Percentiles rank a stretch among this genome's conserved stretches.
Conservation (phyloP, 139 green algal genomes). For the Astrephomene gubernaculifera region DNA sequence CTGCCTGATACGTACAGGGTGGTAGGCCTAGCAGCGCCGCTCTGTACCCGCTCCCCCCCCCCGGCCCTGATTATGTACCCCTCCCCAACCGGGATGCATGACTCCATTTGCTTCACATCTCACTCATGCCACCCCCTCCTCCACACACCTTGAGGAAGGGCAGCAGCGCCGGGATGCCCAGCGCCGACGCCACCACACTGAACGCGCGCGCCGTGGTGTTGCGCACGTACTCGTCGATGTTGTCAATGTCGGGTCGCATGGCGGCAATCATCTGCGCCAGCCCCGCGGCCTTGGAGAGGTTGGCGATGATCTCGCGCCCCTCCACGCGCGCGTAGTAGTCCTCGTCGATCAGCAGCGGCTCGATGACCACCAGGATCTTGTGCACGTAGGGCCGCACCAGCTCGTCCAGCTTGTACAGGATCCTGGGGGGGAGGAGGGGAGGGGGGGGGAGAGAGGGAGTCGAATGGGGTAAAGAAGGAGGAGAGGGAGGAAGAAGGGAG, state of each 20-base stretch:
- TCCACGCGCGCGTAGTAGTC: constrained; percentile 99
- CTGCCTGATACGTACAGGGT: no score
- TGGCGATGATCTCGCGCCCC: constrained; percentile 98
- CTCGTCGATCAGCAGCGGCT: constrained; percentile 99
- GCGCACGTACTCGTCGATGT: constrained; percentile 98
- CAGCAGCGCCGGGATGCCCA: constrained; percentile 97
- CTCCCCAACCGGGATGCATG: no score
- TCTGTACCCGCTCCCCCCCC: no score
- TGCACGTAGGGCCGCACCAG: constrained; percentile 98
- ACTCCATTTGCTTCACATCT: no score
- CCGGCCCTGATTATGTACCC: no score
- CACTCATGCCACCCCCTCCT: no score
- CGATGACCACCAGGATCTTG: constrained; percentile 99
- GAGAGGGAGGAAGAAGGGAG: not conserved
- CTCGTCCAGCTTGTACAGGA: constrained; percentile 99
- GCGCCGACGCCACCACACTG: constrained; percentile 91
- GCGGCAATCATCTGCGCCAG: constrained; percentile 98
- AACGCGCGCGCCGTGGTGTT: constrained; percentile 94
- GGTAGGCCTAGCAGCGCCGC: no score
- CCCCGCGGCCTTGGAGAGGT: constrained; percentile 95
- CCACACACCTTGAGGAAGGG: constrained; percentile 93
- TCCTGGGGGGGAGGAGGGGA: constrained; percentile 63
- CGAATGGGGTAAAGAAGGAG: not conserved
- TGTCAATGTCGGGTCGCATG: constrained; percentile 99
- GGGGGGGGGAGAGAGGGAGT: not conserved